These are phyloP conservation scores for Penicillium tannophilum DNA, from an alignment of 495 filamentous ascomycete species.

Conservation along the genomic window DNA sequence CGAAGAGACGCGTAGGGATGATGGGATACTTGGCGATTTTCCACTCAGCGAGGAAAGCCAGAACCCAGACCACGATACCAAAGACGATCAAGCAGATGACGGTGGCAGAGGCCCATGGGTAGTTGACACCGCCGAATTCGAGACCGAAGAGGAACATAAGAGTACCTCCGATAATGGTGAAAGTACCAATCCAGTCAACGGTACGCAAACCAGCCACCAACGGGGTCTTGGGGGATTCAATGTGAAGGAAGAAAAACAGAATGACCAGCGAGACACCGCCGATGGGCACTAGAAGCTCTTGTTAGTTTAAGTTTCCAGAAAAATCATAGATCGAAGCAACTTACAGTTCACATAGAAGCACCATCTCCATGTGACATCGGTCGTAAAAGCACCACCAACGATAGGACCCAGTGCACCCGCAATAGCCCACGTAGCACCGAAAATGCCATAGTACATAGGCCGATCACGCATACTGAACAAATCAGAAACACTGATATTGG, in stretches of 20 bases:
- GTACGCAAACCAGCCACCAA: slow-evolving; percentile 68
- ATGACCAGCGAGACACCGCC: slow-evolving; percentile 68
- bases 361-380: slow-evolving; percentile 62
- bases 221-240: slow-evolving; percentile 75
- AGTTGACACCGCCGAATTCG: slow-evolving; percentile 73
- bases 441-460: slow-evolving; percentile 62
- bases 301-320: slow-evolving; percentile 15
- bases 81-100: slow-evolving; percentile 82
- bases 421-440: slow-evolving; percentile 74
- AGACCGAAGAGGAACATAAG: slow-evolving; percentile 82
- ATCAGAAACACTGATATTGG: slow-evolving; percentile 82
- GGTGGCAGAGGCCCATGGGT: slow-evolving; percentile 72
- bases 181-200: slow-evolving; percentile 74
- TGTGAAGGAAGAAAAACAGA: slow-evolving; percentile 69
- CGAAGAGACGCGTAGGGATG: slow-evolving; percentile 73
- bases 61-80: slow-evolving; percentile 59
- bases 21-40: slow-evolving; percentile 75
- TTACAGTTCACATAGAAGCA: slow-evolving; percentile 68
- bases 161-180: slow-evolving; percentile 73
- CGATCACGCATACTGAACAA: slow-evolving; percentile 72
- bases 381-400: slow-evolving; percentile 74
- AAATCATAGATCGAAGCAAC: slow-evolving; percentile 14
- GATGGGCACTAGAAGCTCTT: slow-evolving; percentile 57
- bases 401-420: slow-evolving; percentile 74
- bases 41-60: slow-evolving; percentile 71